These are phyloP conservation scores for Quercus glauca DNA, from an alignment of 306 rosid genomes.

Conservation along the genomic window DNA sequence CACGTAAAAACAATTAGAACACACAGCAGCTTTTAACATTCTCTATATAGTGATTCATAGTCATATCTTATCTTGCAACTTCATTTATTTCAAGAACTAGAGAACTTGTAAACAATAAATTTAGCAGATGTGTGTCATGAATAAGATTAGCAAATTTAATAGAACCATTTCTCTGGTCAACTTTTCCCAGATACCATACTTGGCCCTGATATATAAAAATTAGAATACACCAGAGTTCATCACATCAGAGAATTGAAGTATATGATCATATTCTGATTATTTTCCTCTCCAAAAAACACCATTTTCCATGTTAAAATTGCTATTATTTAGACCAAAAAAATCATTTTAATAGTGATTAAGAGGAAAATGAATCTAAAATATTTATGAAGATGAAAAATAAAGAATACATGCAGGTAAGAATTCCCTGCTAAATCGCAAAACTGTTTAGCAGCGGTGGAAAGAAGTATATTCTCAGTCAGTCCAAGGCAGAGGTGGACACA, in stretches of 20 bases:
- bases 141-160: no score
- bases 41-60: no score
- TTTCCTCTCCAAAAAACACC: neutral
- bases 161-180: no score
- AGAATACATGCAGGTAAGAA: neutral
- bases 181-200: neutral
- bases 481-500: conserved; percentile 25
- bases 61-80: no score
- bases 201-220: neutral
- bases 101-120: no score
- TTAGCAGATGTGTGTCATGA: no score
- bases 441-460: neutral
- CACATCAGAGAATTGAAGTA: neutral
- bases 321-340: neutral
- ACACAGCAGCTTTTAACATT: no score
- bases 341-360: neutral
- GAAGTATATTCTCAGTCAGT: conserved; percentile 33
- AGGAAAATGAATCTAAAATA: neutral
- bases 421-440: conserved; percentile 12
- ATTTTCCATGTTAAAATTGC: neutral
- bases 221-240: neutral
- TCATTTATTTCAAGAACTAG: no score
- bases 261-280: neutral
- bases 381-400: neutral
- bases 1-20: no score